These are phyloP conservation scores for Botryotinia calthae DNA, from an alignment of 2,329 filamentous ascomycete genomes.

Conservation along the genomic window DNA sequence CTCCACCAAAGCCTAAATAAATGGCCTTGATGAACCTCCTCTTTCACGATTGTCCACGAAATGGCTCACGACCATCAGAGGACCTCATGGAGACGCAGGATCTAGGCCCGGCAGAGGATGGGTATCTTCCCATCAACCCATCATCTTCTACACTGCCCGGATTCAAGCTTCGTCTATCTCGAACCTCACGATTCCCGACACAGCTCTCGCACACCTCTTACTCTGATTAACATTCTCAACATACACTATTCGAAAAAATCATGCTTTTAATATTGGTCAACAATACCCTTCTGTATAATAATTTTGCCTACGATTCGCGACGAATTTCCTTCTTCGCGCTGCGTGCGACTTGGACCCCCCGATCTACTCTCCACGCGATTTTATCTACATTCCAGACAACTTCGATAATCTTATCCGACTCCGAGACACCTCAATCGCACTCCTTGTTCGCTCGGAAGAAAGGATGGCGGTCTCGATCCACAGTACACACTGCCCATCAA, in stretches of 20 bases:
- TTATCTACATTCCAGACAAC: slow-evolving; percentile 21
- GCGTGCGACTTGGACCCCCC: slow-evolving; percentile 17
- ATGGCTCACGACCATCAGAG: slow-evolving; percentile 16
- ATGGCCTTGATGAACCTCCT: slow-evolving; percentile 19
- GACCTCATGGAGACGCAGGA: slow-evolving; percentile 15
- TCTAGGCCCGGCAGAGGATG: background rate
- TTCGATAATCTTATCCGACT: slow-evolving; percentile 6
- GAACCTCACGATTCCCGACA: slow-evolving; percentile 19
- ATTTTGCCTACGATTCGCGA: slow-evolving; percentile 22
- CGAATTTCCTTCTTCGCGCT: slow-evolving; percentile 23
- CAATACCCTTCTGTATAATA: slow-evolving; percentile 20
- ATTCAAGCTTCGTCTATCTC: slow-evolving; percentile 13
- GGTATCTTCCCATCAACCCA: background rate
- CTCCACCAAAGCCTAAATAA: slow-evolving; percentile 38
- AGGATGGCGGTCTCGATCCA: slow-evolving; percentile 30
- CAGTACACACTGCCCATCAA: slow-evolving; percentile 28
- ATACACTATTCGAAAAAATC: slow-evolving; percentile 16
- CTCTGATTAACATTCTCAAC: slow-evolving; percentile 6
- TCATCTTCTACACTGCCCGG: slow-evolving; percentile 12
- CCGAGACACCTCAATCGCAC: slow-evolving; percentile 15
- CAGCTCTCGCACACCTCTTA: background rate
- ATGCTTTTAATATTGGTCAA: slow-evolving; percentile 19
- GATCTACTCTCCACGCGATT: slow-evolving; percentile 11
- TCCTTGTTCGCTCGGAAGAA: slow-evolving; percentile 7
- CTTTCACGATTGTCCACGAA: slow-evolving; percentile 20